Evolutionary conservation across 148 eudicot species (phyloP).

Genomic region (Gaultheria prostrata): DNA sequence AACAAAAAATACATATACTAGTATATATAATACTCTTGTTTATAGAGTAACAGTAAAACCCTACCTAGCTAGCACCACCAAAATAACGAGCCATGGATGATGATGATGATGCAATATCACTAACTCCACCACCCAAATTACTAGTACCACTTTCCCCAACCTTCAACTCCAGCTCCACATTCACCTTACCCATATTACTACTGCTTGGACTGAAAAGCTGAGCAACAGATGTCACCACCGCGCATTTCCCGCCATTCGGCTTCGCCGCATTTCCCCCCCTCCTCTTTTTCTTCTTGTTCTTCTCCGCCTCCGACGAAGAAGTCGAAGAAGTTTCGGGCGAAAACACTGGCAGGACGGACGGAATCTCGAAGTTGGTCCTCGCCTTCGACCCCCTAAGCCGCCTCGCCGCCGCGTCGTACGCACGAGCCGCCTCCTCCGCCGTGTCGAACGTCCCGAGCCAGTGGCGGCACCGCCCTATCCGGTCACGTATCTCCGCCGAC

Average conservation of each 20-base stretch:
- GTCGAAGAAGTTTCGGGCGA: constrained; percentile 18
- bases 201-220: constrained; percentile 37
- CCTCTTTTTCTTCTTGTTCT: constrained; percentile 1
- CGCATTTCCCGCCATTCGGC: constrained; percentile 24
- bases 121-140: constrained; percentile 14
- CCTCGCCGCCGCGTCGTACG: constrained; percentile 82
- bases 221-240: constrained; percentile 60
- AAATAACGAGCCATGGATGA: not conserved
- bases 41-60: too few relatives aligned
- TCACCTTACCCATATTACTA: not conserved
- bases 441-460: constrained; percentile 92
- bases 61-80: not conserved
- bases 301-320: constrained; percentile 1
- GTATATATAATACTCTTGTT: too few relatives aligned
- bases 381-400: constrained; percentile 71
- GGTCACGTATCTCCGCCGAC: constrained; percentile 91
- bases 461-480: constrained; percentile 77
- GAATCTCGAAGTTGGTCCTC: constrained; percentile 60
- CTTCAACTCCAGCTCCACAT: constrained; percentile 38
- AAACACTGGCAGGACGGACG: constrained; percentile 32
- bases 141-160: constrained; percentile 24
- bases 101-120: too few relatives aligned
- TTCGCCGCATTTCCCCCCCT: not conserved
- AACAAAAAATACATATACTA: too few relatives aligned
- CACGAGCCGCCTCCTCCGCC: constrained; percentile 41